Evolutionary conservation across 169 alveolate genomes (phyloP).

Genomic region (Perkinsus chesapeaki): DNA sequence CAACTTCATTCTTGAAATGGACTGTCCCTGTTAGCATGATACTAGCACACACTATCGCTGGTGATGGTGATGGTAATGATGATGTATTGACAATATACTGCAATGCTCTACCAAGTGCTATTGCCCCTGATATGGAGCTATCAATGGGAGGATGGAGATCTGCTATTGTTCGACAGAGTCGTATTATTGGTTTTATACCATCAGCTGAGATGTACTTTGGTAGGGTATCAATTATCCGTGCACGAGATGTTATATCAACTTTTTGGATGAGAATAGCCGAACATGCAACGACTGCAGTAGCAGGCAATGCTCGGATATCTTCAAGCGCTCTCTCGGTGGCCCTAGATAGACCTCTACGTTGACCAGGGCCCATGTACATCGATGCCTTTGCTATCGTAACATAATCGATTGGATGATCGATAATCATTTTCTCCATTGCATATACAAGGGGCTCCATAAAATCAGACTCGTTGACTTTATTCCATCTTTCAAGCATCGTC

Average conservation of each 20-base stretch:
- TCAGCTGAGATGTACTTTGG: neutral
- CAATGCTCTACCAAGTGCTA: neutral
- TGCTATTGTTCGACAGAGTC: neutral
- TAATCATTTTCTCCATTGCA: neutral
- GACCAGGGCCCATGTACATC: neutral
- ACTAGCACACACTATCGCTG: neutral
- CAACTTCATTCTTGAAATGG: neutral
- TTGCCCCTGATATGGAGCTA: neutral
- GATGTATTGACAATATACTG: neutral
- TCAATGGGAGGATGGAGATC: neutral
- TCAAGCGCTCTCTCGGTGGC: neutral
- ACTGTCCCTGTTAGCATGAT: neutral
- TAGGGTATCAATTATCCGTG: neutral
- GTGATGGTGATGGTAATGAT: neutral
- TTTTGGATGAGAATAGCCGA: neutral
- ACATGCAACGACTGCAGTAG: neutral
- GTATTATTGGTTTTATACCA: neutral
- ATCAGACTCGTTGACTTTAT: neutral
- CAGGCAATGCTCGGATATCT: neutral
- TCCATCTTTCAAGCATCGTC: neutral
- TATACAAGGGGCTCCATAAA: neutral
- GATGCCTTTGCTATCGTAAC: neutral
- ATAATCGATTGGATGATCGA: neutral
- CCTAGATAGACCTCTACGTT: neutral
- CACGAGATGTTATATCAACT: neutral